Evolutionary conservation across 192 early-diverging fungal genomes (phyloP).

Genomic region (Lunasporangiospora selenospora): DNA sequence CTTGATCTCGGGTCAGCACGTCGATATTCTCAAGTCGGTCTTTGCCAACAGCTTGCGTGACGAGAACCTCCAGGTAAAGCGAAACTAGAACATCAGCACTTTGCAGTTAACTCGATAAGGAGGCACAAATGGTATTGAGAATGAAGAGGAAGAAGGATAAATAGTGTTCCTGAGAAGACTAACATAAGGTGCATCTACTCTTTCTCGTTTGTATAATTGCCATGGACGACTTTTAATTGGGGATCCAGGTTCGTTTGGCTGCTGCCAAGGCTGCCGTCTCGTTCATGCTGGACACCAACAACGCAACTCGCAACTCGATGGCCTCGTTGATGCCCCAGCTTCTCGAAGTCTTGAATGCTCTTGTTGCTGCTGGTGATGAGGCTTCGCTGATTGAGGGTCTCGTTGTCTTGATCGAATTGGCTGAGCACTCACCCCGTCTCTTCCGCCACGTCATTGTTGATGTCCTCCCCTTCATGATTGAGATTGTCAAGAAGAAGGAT

Average conservation of each 20-base stretch:
- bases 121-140: no score
- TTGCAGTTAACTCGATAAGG: no score
- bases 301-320: constrained; percentile 60
- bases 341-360: constrained; percentile 80
- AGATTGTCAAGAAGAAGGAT: constrained; percentile 80
- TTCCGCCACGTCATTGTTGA: constrained; percentile 82
- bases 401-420: constrained; percentile 85
- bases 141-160: no score
- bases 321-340: constrained; percentile 80
- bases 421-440: constrained; percentile 80
- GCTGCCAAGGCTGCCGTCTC: constrained; percentile 78
- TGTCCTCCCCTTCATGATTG: constrained; percentile 77
- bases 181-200: no score
- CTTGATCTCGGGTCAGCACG: constrained; percentile 76
- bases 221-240: no score
- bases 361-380: constrained; percentile 76
- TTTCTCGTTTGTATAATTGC: no score
- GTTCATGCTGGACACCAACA: constrained; percentile 76
- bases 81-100: no score
- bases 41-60: constrained; percentile 80
- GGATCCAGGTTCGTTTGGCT: constrained; percentile 76
- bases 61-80: constrained; percentile 62
- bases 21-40: constrained; percentile 70
- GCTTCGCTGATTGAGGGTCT: constrained; percentile 74
- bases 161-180: no score